These are phyloP conservation scores for Aspergillus sclerotialis DNA, from an alignment of 2,329 filamentous ascomycete genomes.

Conservation along the genomic window DNA sequence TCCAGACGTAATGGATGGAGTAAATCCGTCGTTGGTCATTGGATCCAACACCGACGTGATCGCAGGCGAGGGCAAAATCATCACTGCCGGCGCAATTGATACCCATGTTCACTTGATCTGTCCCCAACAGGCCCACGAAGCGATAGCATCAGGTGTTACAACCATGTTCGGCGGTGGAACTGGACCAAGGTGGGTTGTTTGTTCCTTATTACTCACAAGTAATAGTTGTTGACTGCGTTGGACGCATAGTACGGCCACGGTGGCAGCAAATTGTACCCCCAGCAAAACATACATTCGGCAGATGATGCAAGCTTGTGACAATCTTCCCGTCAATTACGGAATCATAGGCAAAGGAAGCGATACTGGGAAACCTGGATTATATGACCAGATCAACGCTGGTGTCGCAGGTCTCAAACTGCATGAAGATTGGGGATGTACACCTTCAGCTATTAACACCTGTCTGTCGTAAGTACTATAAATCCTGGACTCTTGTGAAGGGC, in stretches of 20 bases:
- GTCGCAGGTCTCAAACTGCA: conserved; percentile 84
- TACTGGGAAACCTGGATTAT: conserved; percentile 57
- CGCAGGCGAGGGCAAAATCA: conserved; percentile 74
- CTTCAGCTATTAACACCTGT: conserved; percentile 78
- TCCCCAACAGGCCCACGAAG: conserved; percentile 75
- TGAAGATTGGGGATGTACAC: conserved; percentile 87
- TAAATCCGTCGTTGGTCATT: conserved; percentile 66
- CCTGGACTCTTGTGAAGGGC: too few relatives aligned
- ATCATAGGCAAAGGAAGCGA: conserved; percentile 91
- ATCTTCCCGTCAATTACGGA: conserved; percentile 71
- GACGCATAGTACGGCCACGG: conserved; percentile 56
- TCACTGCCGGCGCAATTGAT: conserved; percentile 81
- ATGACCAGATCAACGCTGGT: conserved; percentile 70
- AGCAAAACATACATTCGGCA: conserved; percentile 69
- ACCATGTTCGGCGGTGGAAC: conserved; percentile 82
- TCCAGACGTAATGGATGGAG: conserved; percentile 84
- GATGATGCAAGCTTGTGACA: conserved; percentile 79
- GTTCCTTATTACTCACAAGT: background rate
- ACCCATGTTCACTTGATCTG: conserved; percentile 88
- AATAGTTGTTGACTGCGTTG: background rate
- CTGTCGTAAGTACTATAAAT: conserved; percentile 44
- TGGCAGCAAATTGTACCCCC: conserved; percentile 83
- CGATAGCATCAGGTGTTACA: conserved; percentile 76
- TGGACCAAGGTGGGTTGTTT: conserved; percentile 54
- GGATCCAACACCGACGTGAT: conserved; percentile 83